Percentiles rank a stretch among this genome's conserved stretches.
These are phyloP conservation scores for Chamaecyparis obtusa DNA, from an alignment of 75 land plant genomes.

Conservation along the genomic window DNA sequence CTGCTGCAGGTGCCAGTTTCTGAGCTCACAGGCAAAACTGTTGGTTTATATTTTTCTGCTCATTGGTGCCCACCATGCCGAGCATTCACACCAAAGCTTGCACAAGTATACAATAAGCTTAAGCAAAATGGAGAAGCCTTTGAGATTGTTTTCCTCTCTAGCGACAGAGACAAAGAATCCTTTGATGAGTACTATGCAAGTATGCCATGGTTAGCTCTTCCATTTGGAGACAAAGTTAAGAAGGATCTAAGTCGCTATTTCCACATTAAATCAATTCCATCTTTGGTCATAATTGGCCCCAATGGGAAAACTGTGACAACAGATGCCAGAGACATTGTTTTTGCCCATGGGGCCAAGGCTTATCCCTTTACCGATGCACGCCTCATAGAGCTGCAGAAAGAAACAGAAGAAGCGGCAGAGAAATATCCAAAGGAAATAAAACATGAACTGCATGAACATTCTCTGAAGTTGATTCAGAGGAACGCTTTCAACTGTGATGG, in stretches of 20 bases:
- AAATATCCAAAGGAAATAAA: slow-evolving; percentile 24
- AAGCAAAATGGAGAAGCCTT: slow-evolving; percentile 11
- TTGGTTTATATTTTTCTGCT: slow-evolving; percentile 71
- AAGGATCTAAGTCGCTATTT: slow-evolving; percentile 30
- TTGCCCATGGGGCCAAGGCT: slow-evolving; percentile 26
- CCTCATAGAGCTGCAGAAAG: slow-evolving; percentile 18
- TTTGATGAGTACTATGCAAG: slow-evolving; percentile 16
- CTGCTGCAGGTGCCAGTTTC: slow-evolving; percentile 41
- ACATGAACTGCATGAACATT: slow-evolving; percentile 30
- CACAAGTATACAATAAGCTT: slow-evolving; percentile 24
- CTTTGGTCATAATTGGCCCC: slow-evolving; percentile 35
- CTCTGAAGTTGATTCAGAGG: slow-evolving; percentile 21
- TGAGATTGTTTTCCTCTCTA: slow-evolving; percentile 42
- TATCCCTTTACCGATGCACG: slow-evolving; percentile 40
- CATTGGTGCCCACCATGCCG: slow-evolving; percentile 74
- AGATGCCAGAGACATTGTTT: slow-evolving; percentile 22
- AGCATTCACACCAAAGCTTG: not conserved
- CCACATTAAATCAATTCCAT: slow-evolving; percentile 24
- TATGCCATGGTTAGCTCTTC: slow-evolving; percentile 60
- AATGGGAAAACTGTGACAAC: slow-evolving; percentile 41
- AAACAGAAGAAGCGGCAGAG: slow-evolving; percentile 18
- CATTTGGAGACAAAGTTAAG: slow-evolving; percentile 33
- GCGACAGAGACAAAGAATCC: slow-evolving; percentile 32
- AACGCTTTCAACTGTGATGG: slow-evolving; percentile 34
- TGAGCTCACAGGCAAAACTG: slow-evolving; percentile 57